Evolutionary conservation across 192 early-diverging fungal species (phyloP), one percentile per base, ranked within the genome.

Genomic region (Coemansia sp.): DNA sequence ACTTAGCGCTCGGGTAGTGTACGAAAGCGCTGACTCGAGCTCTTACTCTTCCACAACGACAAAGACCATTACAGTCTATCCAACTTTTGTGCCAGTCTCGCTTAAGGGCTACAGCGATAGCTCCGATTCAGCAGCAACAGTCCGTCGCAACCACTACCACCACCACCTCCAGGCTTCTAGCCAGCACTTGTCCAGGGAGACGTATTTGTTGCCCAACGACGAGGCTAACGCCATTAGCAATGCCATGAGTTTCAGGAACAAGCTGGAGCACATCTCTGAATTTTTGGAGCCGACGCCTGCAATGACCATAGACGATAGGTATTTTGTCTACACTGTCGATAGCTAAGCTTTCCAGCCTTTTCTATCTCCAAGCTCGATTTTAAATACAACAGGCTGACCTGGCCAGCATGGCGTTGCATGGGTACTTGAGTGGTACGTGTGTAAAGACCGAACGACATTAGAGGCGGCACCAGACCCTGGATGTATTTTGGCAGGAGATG

Each of bases 231-330:
- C 53, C 9, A 56, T 56, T 10, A 66, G 65, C 34, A 45, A 20
- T 9, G 65, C 65, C 12, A 66, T 60, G 57, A 31, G 26, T 26
- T 60, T 47, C 43, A 42, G 16, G 31, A 66, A 37, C 56, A 66
- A 66, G 18, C 26, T 59, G 3, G 56, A 37, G 39, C 48, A 26
- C 13, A 66, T 59, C 7, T 66, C 64, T 35, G 64, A 37, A 8
- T 47, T 58, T 41, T 16, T 47, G 13, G 64, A 53, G 31, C 41
- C 53, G 6, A 56, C 31, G 31, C 43, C 18, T 45, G 41, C 41
- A 5, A 21, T 21, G n/a, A 20, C 43, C 6, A 21, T 45, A 20
- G 43, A 20, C n/a, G 43, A 45, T 2, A 18, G 20, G 1, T 45
- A 45, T 20, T 8, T 45, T 21, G 43, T 45, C 43, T n/a, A n/a